phyloP scores from a whole-genome alignment of 495 filamentous ascomycete genomes.

The Tuber brumale region DNA sequence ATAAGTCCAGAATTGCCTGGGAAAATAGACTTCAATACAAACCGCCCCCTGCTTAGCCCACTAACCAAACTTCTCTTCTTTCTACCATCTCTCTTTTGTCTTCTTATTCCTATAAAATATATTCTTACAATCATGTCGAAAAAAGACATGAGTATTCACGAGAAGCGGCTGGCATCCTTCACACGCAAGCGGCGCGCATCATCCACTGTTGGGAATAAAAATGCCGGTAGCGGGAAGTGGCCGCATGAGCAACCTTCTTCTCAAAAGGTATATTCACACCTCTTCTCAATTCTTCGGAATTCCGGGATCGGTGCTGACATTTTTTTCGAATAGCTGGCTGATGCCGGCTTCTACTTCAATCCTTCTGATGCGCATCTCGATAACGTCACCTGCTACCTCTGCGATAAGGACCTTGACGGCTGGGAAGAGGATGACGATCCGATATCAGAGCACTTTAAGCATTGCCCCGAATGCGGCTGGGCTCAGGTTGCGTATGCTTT shows the following conservation, averaged over 20 bases:
- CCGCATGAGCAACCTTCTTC: slow-evolving; percentile 32
- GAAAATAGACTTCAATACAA: neutral
- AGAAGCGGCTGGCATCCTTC: slow-evolving; percentile 38
- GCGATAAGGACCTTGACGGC: slow-evolving; percentile 68
- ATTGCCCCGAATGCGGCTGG: slow-evolving; percentile 77
- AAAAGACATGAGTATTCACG: slow-evolving; percentile 33
- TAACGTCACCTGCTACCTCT: slow-evolving; percentile 85
- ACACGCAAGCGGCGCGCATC: slow-evolving; percentile 24
- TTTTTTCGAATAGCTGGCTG: slow-evolving; percentile 57
- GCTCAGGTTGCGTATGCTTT: slow-evolving; percentile 71
- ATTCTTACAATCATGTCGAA: slow-evolving; percentile 12
- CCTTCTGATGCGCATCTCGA: slow-evolving; percentile 67
- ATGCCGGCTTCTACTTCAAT: slow-evolving; percentile 83
- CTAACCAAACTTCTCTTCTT: neutral
- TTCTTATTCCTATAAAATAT: neutral
- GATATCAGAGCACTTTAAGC: slow-evolving; percentile 72
- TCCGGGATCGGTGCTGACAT: slow-evolving; percentile 4
- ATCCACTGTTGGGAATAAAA: slow-evolving; percentile 11
- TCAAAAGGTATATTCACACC: slow-evolving; percentile 11
- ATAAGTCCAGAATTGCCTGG: neutral
- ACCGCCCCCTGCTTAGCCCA: neutral
- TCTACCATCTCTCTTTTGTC: neutral
- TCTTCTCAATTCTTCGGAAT: neutral
- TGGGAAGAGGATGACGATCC: slow-evolving; percentile 85
- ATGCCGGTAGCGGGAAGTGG: slow-evolving; percentile 23